These are phyloP conservation scores for Scenedesmus sp. DNA, from an alignment of 163 green algal species.

Conservation along the genomic window DNA sequence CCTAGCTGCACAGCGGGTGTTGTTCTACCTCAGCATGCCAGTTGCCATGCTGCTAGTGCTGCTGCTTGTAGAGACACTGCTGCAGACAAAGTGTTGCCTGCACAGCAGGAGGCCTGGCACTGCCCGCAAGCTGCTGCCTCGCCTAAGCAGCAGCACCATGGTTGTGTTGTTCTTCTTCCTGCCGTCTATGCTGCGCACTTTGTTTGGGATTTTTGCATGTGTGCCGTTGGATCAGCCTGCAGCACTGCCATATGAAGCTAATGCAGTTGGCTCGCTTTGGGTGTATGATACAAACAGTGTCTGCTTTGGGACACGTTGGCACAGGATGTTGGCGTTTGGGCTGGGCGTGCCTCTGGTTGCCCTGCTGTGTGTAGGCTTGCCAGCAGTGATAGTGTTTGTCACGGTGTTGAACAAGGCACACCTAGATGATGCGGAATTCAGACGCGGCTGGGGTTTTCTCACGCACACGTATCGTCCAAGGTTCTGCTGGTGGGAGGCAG, in stretches of 20 bases:
- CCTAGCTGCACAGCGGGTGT: neutral
- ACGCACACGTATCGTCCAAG: neutral
- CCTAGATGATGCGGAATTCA: neutral
- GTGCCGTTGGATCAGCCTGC: constrained; percentile 14
- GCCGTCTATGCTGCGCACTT: neutral
- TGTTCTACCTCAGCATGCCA: constrained; percentile 23
- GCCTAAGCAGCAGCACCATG: neutral
- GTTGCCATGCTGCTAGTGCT: constrained; percentile 8
- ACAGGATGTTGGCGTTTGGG: neutral
- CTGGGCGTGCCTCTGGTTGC: constrained; percentile 14
- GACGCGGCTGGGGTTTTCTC: neutral
- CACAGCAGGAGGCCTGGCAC: neutral
- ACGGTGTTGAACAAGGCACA: neutral
- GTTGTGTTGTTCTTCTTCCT: constrained; percentile 35
- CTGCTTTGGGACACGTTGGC: neutral
- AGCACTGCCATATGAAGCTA: neutral
- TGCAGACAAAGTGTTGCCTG: neutral
- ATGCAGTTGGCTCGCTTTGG: constrained; percentile 32
- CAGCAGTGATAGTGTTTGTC: neutral
- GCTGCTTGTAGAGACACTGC: neutral
- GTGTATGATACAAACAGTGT: neutral
- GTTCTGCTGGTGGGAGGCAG: constrained; percentile 14
- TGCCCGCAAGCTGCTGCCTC: neutral
- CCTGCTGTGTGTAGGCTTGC: neutral
- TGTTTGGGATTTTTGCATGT: constrained; percentile 38